These are phyloP conservation scores for Picea glauca DNA, from an alignment of 75 land plant genomes.

Conservation along the genomic window DNA sequence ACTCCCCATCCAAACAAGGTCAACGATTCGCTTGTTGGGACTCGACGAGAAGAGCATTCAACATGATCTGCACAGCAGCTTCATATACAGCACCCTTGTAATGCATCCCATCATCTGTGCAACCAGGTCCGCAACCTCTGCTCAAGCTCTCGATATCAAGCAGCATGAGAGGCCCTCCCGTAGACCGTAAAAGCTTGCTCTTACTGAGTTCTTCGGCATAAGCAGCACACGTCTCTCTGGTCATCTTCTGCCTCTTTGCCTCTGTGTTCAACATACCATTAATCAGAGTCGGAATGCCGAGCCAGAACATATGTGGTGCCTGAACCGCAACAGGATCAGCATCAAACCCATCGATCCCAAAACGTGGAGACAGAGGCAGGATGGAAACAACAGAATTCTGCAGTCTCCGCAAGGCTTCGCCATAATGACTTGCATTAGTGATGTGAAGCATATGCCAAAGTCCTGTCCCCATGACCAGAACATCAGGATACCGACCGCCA, in stretches of 20 bases:
- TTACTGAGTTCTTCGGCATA: constrained; percentile 39
- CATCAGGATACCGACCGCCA: constrained; percentile 48
- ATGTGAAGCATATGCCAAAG: constrained; percentile 94
- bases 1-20: neutral
- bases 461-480: constrained; percentile 76
- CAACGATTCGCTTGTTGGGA: constrained; percentile 51
- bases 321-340: constrained; percentile 8
- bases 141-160: constrained; percentile 63
- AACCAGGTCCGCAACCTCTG: constrained; percentile 52
- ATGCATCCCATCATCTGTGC: constrained; percentile 93
- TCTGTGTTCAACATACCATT: constrained; percentile 64
- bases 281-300: constrained; percentile 72
- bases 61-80: constrained; percentile 80
- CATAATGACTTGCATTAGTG: constrained; percentile 62
- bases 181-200: constrained; percentile 44
- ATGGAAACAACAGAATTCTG: constrained; percentile 26
- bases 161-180: constrained; percentile 58
- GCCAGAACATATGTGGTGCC: constrained; percentile 82
- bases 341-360: constrained; percentile 6
- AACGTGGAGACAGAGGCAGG: constrained; percentile 16
- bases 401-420: constrained; percentile 22
- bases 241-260: constrained; percentile 70
- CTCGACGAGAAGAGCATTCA: constrained; percentile 77
- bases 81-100: constrained; percentile 67
- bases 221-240: constrained; percentile 16